Base-by-base conservation (phyloP, 2,329 filamentous ascomycete species). In the Acrocalymma vagum region DNA sequence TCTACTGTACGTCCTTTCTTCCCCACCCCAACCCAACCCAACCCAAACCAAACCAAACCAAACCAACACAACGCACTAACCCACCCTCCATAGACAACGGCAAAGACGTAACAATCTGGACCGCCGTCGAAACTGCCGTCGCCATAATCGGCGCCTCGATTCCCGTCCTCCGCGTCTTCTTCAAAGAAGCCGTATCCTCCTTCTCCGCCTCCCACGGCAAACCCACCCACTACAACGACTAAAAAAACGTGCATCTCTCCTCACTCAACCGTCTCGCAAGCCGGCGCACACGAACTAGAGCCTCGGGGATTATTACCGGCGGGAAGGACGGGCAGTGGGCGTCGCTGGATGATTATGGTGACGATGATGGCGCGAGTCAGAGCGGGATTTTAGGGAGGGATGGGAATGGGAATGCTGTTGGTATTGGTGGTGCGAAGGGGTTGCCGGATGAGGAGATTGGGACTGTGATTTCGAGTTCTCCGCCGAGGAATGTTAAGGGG, bases 21-120 rank as follows among this genome's bases (percentile, higher is more conserved):
- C n/a, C n/a, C n/a, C n/a, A n/a, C n/a, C n/a, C n/a, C n/a, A n/a
- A n/a, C n/a, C n/a, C n/a, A n/a, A n/a, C n/a, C n/a, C n/a, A n/a
- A n/a, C n/a, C n/a, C n/a, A n/a, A n/a, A n/a, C n/a, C n/a, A n/a
- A n/a, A n/a, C n/a, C n/a, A n/a, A 3, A n/a, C 8, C 15, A 17
- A 4, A 11, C 10, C 18, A 29, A 10, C 9, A 8, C 3, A 14
- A 9, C n/a, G 5, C 13, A 29, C 18, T 13, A 5, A 25, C 10
- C 14, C 4, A 35, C 20, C 17, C 21, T 9, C 4, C 9, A 22
- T 11, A 49, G 62, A 58, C 42, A 54, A 61, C 28, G 62, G 60
- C 24, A 62, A 55, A 35, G 57, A 65, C 25, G 53, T 63, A 10
- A 57, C 51, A 1, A 60, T 65, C 23, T 65, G 62, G 62, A 63